These are phyloP conservation scores for Sicyos baderoa DNA, from an alignment of 306 rosid species.

Conservation along the genomic window DNA sequence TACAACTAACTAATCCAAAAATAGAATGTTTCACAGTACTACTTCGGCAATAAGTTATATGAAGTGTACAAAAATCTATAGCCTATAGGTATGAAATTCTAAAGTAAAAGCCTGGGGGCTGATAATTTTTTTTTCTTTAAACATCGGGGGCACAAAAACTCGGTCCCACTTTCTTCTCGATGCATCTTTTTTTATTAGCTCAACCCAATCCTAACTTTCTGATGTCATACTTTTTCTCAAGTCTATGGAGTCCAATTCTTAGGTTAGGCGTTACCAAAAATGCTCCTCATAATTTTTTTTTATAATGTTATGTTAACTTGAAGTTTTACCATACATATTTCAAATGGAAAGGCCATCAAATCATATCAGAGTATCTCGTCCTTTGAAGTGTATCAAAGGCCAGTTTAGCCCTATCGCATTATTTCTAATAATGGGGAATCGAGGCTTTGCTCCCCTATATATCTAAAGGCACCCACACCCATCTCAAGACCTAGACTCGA, in stretches of 20 bases:
- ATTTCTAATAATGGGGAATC: too few relatives aligned
- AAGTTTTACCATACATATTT: not conserved
- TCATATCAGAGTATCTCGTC: conserved; percentile 10
- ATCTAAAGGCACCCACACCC: too few relatives aligned
- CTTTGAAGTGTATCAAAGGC: conserved; percentile 1
- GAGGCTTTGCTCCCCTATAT: too few relatives aligned
- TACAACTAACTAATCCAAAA: not conserved
- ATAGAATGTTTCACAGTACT: not conserved
- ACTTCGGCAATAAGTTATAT: not conserved
- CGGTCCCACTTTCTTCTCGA: conserved; percentile 41
- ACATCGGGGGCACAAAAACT: conserved; percentile 27
- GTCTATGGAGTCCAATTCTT: conserved; percentile 51
- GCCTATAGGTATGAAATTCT: not conserved
- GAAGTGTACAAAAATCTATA: not conserved
- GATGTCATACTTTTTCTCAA: conserved; percentile 59
- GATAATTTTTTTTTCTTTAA: not conserved
- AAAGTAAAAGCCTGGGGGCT: not conserved
- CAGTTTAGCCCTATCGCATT: conserved; percentile 6
- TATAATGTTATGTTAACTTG: not conserved
- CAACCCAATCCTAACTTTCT: conserved; percentile 59
- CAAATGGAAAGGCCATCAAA: not conserved
- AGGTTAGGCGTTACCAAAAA: conserved; percentile 27
- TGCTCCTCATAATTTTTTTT: conserved; percentile 16
- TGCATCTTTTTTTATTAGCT: conserved; percentile 72
- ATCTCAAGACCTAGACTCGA: too few relatives aligned